Percentiles rank a stretch among this genome's conserved stretches.
phyloP scores from a whole-genome alignment of 805 yeast genomes.

The Candida khao-thaluensis region DNA sequence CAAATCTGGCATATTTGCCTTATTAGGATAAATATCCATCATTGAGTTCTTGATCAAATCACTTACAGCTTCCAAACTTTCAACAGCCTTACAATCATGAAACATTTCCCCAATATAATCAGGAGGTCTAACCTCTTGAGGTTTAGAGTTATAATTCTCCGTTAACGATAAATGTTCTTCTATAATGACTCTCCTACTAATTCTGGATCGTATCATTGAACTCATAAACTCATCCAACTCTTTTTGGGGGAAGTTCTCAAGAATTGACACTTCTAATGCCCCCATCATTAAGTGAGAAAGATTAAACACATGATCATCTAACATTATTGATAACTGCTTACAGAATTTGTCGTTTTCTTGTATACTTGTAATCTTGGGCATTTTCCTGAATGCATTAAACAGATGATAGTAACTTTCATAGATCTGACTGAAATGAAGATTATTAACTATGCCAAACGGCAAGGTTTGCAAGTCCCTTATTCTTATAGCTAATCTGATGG shows the following conservation, averaged over 20 bases:
- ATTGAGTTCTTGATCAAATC: constrained; percentile 51
- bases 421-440: constrained; percentile 81
- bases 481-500: constrained; percentile 79
- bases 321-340: constrained; percentile 54
- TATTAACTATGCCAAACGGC: constrained; percentile 82
- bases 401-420: constrained; percentile 87
- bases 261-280: constrained; percentile 73
- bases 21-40: constrained; percentile 50
- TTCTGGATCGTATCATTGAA: constrained; percentile 76
- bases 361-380: constrained; percentile 62
- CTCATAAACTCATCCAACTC: constrained; percentile 74
- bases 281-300: constrained; percentile 93
- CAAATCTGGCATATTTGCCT: constrained; percentile 65
- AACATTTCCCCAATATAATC: constrained; percentile 76
- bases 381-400: constrained; percentile 79
- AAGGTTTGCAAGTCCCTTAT: constrained; percentile 74
- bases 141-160: constrained; percentile 53
- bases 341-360: constrained; percentile 79
- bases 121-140: constrained; percentile 49
- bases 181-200: constrained; percentile 83
- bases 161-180: constrained; percentile 88
- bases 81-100: constrained; percentile 70
- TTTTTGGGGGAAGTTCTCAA: constrained; percentile 55
- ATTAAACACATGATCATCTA: constrained; percentile 78
- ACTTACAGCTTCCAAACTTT: constrained; percentile 58